A percentile compares a stretch with the other conserved stretches of the same genome.
phyloP scores from a whole-genome alignment of 805 yeast species.

The Maudiozyma serrabonitensis region DNA sequence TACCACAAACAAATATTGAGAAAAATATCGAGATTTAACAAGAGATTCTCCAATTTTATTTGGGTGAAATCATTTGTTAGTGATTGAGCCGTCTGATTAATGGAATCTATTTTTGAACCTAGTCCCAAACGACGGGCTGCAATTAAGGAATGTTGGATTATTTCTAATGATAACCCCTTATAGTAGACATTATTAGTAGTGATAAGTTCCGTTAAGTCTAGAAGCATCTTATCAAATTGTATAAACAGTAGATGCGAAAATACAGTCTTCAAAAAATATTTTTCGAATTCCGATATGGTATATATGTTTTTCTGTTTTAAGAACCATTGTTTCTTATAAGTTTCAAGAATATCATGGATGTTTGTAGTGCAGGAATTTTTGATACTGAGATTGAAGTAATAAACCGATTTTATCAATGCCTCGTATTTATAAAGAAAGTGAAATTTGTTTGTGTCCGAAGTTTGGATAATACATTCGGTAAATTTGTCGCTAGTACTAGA shows the following conservation, averaged over 20 bases:
- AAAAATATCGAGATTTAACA: conserved; percentile 5
- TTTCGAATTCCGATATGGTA: conserved; percentile 16
- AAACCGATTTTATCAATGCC: conserved; percentile 27
- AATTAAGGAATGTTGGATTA: conserved; percentile 7
- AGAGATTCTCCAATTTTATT: conserved; percentile 9
- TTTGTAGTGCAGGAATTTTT: conserved; percentile 25
- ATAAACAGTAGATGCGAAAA: conserved; percentile 20
- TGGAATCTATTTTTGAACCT: background rate
- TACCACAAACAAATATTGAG: conserved; percentile 7
- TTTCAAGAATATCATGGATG: conserved; percentile 23
- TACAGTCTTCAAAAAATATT: conserved; percentile 14
- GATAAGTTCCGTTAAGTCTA: conserved; percentile 7
- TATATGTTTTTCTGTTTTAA: background rate
- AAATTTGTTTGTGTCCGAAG: conserved; percentile 4
- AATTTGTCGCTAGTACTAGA: background rate
- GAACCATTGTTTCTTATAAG: conserved; percentile 29
- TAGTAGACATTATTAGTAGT: conserved; percentile 5
- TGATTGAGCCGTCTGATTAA: background rate
- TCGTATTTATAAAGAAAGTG: conserved; percentile 23
- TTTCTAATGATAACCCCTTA: conserved; percentile 4
- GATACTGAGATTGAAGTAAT: conserved; percentile 29
- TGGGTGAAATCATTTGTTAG: conserved; percentile 1
- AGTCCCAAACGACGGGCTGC: conserved; percentile 12
- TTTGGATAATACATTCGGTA: background rate
- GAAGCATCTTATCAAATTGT: conserved; percentile 16